Base-by-base conservation (phyloP, 306 rosid species). In the Quercus ilex region DNA sequence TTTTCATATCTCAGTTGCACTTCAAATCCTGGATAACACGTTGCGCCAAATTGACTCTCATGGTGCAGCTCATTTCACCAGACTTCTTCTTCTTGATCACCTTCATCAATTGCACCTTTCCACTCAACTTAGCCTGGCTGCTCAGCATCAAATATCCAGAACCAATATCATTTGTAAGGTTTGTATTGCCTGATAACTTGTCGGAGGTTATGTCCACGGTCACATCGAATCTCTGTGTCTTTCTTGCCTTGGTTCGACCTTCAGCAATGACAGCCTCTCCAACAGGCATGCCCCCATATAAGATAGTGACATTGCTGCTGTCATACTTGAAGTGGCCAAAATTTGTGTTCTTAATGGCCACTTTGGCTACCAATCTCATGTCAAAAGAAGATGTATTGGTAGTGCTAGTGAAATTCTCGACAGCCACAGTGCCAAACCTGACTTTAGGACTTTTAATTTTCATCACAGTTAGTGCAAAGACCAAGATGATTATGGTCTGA, bases 381-480 rank as follows among this genome's bases (percentile, higher is more conserved):
- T 77, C 69, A 49, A 82, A 63, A 59, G 85, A 77, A n/a, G 79
- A 13, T 13, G 79, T 8, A 59, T 12, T 68, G 15, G 85, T 2
- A 52, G 3, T 12, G 21, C 17, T 4, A 10, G 15, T 81, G 28
- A 81, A 7, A 59, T 19, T 82, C 0, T 14, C 8, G 1, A 43
- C 49, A 0, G 1, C 4, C 14, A 18, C 51, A 19, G 55, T 7
- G 5, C 64, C 26, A 49, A 77, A 82, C 30, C 64, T 73, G 8
- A 87, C 80, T 52, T 64, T 55, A 0, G 90, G 96, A n/a, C 86
- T 86, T 76, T 84, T 83, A 0, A 84, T 63, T 73, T 79, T 82
- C 85, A 86, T 68, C 10, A 91, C 87, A 2, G 91, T 87, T 51
- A 91, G 87, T 15, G 78, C 78, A 1, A 91, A 81, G 15, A 82